Conservation (phyloP, 1,284 basidiomycete species). For the Termitomyces sp. region DNA sequence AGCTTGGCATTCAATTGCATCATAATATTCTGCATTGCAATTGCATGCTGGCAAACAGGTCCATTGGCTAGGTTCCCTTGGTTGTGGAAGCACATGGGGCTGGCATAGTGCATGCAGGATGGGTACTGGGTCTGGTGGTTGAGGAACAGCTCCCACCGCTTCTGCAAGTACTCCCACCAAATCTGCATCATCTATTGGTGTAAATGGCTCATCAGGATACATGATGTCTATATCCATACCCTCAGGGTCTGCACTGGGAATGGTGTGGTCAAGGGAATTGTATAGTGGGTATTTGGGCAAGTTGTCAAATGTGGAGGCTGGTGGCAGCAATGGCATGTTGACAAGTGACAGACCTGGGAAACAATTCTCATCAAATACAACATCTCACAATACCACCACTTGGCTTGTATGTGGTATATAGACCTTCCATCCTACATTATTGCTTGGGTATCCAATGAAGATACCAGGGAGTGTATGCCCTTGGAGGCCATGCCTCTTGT, state of each 20-base stretch:
- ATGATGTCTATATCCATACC: too few species aligned
- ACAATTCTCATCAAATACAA: neutral
- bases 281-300: neutral
- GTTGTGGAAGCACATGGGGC: neutral
- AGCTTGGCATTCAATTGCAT: neutral
- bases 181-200: neutral
- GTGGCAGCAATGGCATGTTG: too few species aligned
- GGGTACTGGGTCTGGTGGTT: neutral
- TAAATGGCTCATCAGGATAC: too few species aligned
- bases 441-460: too few species aligned
- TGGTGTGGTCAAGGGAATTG: neutral
- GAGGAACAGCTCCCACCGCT: neutral
- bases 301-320: neutral
- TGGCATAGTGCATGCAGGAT: neutral
- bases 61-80: neutral
- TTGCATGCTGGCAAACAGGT: neutral
- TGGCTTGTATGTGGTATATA: too few species aligned
- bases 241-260: neutral
- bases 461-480: too few species aligned
- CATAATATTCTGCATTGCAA: neutral
- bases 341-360: neutral
- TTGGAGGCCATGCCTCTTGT: too few species aligned
- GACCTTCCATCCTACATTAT: neutral
- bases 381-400: neutral
- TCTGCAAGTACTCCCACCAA: neutral